Conservation (phyloP, 108 stramenopile genomes). For the Nitzschia putrida region DNA sequence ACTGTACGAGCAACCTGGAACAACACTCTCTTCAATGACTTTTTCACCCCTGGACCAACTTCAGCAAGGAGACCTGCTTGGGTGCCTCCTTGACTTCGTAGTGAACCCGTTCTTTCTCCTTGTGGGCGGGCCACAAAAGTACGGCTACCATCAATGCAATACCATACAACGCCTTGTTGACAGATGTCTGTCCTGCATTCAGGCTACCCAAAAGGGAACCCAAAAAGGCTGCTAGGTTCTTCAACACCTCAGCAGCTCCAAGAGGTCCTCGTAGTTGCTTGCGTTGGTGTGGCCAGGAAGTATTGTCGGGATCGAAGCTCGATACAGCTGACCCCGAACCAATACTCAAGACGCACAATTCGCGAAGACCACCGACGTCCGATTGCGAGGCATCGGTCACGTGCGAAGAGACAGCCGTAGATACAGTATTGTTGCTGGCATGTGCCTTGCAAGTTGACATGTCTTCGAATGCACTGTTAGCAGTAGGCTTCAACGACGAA, state of each 20-base stretch:
- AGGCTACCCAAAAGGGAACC: neutral
- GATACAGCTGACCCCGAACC: slow-evolving; percentile 14
- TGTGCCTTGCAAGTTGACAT: neutral
- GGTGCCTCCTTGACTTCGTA: neutral
- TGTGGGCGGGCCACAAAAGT: slow-evolving; percentile 8
- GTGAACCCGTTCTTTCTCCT: slow-evolving; percentile 4
- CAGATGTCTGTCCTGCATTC: neutral
- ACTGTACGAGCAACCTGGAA: no score
- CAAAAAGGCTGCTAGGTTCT: neutral
- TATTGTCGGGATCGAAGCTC: neutral
- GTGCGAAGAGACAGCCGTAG: neutral
- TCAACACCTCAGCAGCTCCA: neutral
- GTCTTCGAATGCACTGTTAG: slow-evolving; percentile 11
- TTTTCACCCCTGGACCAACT: neutral
- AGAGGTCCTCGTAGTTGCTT: neutral
- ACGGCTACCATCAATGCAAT: neutral
- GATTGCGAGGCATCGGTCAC: neutral
- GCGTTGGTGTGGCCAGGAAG: slow-evolving; percentile 13
- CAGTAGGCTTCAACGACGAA: slow-evolving; percentile 4
- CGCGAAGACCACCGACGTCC: neutral
- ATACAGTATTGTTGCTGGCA: neutral
- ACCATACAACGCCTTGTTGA: slow-evolving; percentile 11
- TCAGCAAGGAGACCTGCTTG: slow-evolving; percentile 9
- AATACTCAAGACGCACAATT: slow-evolving; percentile 7
- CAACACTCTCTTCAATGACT: no score